phyloP scores from a whole-genome alignment of 108 stramenopile species.

The Nannochloropsis granulata region DNA sequence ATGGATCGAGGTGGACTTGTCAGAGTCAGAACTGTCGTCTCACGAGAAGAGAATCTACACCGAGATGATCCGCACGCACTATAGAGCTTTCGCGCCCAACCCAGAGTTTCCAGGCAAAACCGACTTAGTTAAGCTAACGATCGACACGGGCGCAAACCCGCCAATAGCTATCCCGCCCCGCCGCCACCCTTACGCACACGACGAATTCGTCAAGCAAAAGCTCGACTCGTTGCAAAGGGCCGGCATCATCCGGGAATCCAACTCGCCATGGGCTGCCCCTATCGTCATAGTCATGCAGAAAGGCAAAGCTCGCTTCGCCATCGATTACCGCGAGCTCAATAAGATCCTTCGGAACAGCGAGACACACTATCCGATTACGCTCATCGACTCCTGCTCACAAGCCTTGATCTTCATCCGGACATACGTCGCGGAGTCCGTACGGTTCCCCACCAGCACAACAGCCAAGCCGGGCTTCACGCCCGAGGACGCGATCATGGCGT shows the following conservation, averaged over 20 bases:
- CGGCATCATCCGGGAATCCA: background rate
- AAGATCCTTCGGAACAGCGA: background rate
- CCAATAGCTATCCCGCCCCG: background rate
- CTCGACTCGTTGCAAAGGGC: background rate
- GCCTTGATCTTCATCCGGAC: conserved; percentile 97
- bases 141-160: background rate
- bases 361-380: background rate
- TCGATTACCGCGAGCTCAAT: background rate
- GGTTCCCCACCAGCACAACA: conserved; percentile 72
- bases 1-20: background rate
- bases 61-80: background rate
- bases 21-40: background rate
- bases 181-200: background rate
- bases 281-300: background rate
- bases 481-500: background rate
- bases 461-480: conserved; percentile 45
- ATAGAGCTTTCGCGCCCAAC: background rate
- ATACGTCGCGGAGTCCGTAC: conserved; percentile 85
- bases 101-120: background rate
- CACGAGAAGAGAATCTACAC: background rate
- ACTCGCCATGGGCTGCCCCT: background rate
- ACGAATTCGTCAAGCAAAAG: background rate
- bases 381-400: conserved; percentile 24
- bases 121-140: background rate
- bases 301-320: background rate